Conservation (phyloP, 1,284 basidiomycete genomes). For the Cryptococcus neoformans region DNA sequence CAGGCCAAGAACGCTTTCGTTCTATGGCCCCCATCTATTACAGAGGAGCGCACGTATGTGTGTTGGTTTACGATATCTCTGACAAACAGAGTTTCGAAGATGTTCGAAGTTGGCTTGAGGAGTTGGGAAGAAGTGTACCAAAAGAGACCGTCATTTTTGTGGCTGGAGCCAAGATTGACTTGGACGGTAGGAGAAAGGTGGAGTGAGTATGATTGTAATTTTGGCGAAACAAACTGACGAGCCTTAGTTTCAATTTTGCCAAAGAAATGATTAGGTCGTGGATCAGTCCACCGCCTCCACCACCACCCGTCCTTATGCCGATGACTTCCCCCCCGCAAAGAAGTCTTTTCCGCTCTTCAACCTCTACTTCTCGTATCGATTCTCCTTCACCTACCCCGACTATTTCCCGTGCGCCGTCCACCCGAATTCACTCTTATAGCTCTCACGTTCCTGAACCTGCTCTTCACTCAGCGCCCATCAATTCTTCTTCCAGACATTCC, state of each 20-base stretch:
- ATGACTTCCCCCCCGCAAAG: conserved; percentile 19
- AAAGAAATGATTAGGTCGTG: conserved; percentile 29
- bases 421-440: conserved; percentile 21
- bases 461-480: not conserved
- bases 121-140: conserved; percentile 38
- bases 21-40: conserved; percentile 75
- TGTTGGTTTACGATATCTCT: conserved; percentile 52
- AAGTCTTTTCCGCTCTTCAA: conserved; percentile 32
- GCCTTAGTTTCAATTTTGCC: conserved; percentile 33
- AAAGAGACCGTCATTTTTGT: conserved; percentile 47
- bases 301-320: conserved; percentile 7
- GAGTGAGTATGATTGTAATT: conserved; percentile 24
- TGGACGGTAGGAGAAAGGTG: conserved; percentile 29
- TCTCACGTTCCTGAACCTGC: conserved; percentile 10
- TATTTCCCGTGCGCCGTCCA: not conserved
- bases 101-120: conserved; percentile 89
- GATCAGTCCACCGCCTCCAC: conserved; percentile 23
- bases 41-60: conserved; percentile 54
- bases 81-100: conserved; percentile 85
- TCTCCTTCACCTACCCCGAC: not conserved
- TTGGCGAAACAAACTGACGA: not conserved
- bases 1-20: conserved; percentile 95
- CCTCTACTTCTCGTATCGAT: conserved; percentile 11
- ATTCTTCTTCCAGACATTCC: not conserved
- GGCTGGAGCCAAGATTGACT: conserved; percentile 46